Conservation (phyloP, 176 grass and related monocot genomes). For the Oryza officinalis region DNA sequence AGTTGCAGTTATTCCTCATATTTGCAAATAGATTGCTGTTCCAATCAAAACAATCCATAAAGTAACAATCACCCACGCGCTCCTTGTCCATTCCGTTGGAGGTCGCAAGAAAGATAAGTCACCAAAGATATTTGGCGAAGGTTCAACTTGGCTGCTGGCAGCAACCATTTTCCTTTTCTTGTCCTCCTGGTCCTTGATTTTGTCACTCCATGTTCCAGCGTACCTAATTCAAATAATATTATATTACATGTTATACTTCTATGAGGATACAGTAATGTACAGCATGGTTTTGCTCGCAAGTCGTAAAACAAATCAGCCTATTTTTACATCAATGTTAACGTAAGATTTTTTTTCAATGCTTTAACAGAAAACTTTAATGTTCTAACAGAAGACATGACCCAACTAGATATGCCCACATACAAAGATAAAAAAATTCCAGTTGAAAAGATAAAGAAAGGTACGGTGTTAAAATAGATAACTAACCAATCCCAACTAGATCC, state of each 20-base stretch:
- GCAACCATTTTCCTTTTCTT: conserved; percentile 61
- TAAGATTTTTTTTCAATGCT: neutral
- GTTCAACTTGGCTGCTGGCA: conserved; percentile 41
- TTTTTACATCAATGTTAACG: neutral
- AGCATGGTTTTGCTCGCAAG: neutral
- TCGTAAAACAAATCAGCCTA: neutral
- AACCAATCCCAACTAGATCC: conserved; percentile 96
- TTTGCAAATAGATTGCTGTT: conserved; percentile 81
- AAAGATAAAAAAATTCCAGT: neutral
- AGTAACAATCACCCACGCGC: conserved; percentile 73
- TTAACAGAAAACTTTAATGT: neutral
- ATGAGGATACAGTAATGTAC: neutral
- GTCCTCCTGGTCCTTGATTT: conserved; percentile 72
- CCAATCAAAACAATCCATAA: conserved; percentile 81
- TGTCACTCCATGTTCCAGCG: conserved; percentile 90
- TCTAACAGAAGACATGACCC: neutral
- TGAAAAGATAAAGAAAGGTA: conserved; percentile 1
- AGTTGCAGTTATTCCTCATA: conserved; percentile 40
- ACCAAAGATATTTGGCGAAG: conserved; percentile 67
- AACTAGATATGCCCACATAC: neutral
- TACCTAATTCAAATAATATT: conserved; percentile 56
- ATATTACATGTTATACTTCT: neutral
- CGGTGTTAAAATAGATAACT: conserved; percentile 10
- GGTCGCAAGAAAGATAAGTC: conserved; percentile 59
- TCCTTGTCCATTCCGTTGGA: conserved; percentile 71